A percentile compares a stretch with the other conserved stretches of the same genome.
Evolutionary conservation across 495 filamentous ascomycete species (phyloP).

Genomic region (Xylaria bambusicola): DNA sequence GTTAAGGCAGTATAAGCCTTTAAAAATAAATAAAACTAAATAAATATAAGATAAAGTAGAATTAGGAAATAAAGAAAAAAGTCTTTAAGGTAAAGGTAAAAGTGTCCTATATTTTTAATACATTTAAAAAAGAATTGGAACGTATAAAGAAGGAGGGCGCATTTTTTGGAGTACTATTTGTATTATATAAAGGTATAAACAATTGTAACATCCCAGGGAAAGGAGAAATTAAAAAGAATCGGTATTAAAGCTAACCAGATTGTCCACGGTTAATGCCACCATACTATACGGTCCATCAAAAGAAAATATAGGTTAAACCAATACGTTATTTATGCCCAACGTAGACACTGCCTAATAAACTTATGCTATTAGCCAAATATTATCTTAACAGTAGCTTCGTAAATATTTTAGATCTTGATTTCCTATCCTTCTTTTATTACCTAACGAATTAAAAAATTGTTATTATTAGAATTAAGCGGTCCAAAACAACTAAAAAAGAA

Average conservation of each 20-base stretch:
- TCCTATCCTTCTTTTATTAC: neutral
- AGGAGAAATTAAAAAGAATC: neutral
- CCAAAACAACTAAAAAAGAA: neutral
- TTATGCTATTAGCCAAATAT: neutral
- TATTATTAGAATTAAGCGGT: neutral
- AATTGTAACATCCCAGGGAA: neutral
- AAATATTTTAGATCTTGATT: neutral
- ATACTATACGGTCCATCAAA: neutral
- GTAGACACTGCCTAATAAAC: neutral
- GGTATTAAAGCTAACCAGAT: neutral
- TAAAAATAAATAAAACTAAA: neutral
- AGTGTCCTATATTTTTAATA: neutral
- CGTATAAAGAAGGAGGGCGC: neutral
- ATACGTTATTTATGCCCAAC: neutral
- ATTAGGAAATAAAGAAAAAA: neutral
- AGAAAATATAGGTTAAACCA: neutral
- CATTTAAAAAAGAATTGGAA: neutral
- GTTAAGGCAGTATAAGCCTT: neutral
- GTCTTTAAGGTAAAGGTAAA: neutral
- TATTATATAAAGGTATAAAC: neutral
- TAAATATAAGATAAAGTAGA: neutral
- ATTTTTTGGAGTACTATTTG: neutral
- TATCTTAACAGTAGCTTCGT: neutral
- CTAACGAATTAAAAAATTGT: neutral
- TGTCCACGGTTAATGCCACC: neutral